Base-by-base conservation (phyloP, 495 filamentous ascomycete species). In the Parathielavia appendiculata region DNA sequence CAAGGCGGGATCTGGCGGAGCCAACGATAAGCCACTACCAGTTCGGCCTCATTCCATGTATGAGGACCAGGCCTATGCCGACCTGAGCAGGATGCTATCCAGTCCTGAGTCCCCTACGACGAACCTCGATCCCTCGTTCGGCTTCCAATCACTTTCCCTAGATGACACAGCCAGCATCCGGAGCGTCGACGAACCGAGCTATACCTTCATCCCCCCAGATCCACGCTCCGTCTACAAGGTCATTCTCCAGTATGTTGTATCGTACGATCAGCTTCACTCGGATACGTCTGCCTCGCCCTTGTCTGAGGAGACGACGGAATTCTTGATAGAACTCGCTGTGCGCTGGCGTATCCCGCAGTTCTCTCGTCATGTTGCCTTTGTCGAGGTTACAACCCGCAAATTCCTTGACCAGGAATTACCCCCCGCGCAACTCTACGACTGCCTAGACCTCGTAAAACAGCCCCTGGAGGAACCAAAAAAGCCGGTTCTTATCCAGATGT, bases 311-410 rank as follows among this genome's bases (percentile, higher is more conserved):
- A 93, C 91, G 2, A 79, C 80, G 12, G 90, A 96, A 52, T 75
- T 99, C 57, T 73, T 97, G 54, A 86, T 86, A 64, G 92, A 97
- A 65, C 79, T 96, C 43, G 88, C 84, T 64, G 72, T 90, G 62
- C 85, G 92, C 58, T 99, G 95, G 95, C 86, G 95, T 23, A 83
- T 99, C 59, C 92, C 93, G 19, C 81, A 83, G 48, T 90, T 87
- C 67, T 90, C 91, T 36, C 80, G 90, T 48, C 75, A 92, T 54
- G 82, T 91, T 2, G 74, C 95, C 11, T 89, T 95, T 65, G 73
- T 97, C 40, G 95, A 99, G 73, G 90, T 91, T 40, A 81, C 90
- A 43, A 80, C 84, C 19, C 84, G 87, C 64, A 93, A 92, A 67
- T 97, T 90, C 66, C 78, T 92, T 52, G 86, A 96, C 62, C 86